Evolutionary conservation across 2,329 filamentous ascomycete genomes (phyloP).

Genomic region (Blumeriella jaapii): DNA sequence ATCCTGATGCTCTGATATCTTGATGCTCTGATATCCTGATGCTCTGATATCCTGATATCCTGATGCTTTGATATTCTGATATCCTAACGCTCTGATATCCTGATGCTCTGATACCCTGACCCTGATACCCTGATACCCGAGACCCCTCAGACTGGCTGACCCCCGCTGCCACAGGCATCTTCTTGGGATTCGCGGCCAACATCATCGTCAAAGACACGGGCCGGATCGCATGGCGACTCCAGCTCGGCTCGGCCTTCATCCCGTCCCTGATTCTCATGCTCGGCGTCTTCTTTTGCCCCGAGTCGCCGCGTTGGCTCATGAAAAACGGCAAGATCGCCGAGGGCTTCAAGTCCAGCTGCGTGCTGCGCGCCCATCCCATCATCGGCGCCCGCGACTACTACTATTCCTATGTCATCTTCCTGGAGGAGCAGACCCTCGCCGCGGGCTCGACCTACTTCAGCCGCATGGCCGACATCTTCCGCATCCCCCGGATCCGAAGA

Average conservation of each 20-base stretch:
- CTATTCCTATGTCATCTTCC: conserved; percentile 51
- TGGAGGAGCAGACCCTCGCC: conserved; percentile 45
- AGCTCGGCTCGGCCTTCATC: conserved; percentile 54
- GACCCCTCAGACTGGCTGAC: no score
- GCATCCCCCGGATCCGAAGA: conserved; percentile 34
- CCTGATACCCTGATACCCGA: no score
- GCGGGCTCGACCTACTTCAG: conserved; percentile 29
- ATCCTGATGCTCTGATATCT: no score
- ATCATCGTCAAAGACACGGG: conserved; percentile 41
- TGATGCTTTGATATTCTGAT: no score
- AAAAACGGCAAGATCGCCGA: conserved; percentile 32
- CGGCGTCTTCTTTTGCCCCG: conserved; percentile 54
- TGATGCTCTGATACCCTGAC: no score
- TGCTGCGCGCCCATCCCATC: conserved; percentile 50
- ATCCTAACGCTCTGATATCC: no score
- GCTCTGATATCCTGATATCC: no score
- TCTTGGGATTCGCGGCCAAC: conserved; percentile 32
- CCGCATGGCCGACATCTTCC: conserved; percentile 35
- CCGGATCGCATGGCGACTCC: conserved; percentile 47
- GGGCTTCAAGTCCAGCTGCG: conserved; percentile 46
- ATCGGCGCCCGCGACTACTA: conserved; percentile 48
- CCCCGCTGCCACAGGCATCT: conserved; percentile 47
- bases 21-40: no score
- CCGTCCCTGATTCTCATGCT: conserved; percentile 44
- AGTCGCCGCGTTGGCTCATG: conserved; percentile 54